These are phyloP conservation scores for Pseudoturritis turrita DNA, from an alignment of 345 rosid species.

Conservation along the genomic window DNA sequence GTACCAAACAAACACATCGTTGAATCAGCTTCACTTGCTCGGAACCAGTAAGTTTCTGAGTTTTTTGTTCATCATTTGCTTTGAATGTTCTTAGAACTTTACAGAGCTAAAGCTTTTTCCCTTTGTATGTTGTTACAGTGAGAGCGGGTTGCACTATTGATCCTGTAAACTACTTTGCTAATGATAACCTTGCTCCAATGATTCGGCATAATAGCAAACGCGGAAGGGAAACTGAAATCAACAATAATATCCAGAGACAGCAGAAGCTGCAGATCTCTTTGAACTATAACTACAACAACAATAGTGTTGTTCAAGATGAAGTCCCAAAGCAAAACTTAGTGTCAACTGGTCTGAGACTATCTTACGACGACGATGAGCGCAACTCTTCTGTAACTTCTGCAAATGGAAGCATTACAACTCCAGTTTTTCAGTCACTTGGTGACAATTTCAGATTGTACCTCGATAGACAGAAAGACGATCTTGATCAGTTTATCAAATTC, in stretches of 20 bases:
- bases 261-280: constrained; percentile 70
- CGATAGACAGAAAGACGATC: constrained; percentile 63
- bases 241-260: constrained; percentile 41
- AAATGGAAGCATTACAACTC: constrained; percentile 59
- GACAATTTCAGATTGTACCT: constrained; percentile 51
- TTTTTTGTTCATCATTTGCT: background rate
- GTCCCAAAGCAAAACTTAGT: constrained; percentile 56
- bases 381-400: constrained; percentile 76
- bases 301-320: constrained; percentile 48
- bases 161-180: constrained; percentile 66
- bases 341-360: constrained; percentile 80
- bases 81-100: background rate
- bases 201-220: constrained; percentile 42
- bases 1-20: constrained; percentile 53
- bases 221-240: constrained; percentile 49
- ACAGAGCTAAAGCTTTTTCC: background rate
- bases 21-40: constrained; percentile 66
- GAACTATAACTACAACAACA: constrained; percentile 35
- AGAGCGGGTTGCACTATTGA: constrained; percentile 55
- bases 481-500: constrained; percentile 58
- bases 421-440: constrained; percentile 54
- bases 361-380: constrained; percentile 73
- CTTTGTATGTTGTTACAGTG: constrained; percentile 35
- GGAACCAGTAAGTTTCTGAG: constrained; percentile 49
- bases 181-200: constrained; percentile 51